Percentiles rank a stretch among this genome's conserved stretches.
These are phyloP conservation scores for Colletotrichum sp. DNA, from an alignment of 2,329 filamentous ascomycete species.

Conservation along the genomic window DNA sequence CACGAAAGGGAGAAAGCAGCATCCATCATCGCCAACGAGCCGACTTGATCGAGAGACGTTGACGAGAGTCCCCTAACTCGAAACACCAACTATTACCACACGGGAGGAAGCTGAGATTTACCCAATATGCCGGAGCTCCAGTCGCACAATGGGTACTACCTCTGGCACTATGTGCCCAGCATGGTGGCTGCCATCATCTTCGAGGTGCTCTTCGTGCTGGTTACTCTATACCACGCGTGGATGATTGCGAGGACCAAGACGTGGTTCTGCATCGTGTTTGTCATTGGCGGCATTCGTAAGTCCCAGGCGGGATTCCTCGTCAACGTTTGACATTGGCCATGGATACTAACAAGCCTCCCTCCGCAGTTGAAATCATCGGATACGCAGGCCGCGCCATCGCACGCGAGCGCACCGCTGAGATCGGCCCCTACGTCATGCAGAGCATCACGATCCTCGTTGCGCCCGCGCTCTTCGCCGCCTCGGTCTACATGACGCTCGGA, in stretches of 20 bases:
- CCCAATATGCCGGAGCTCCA: slow-evolving; percentile 33
- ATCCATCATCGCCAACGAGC: background rate
- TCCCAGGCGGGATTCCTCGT: background rate
- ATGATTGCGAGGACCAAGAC: slow-evolving; percentile 48
- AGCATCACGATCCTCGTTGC: slow-evolving; percentile 49
- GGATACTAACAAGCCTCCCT: background rate
- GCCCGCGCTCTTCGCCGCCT: slow-evolving; percentile 53
- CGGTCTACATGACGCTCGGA: slow-evolving; percentile 56
- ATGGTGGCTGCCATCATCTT: slow-evolving; percentile 49
- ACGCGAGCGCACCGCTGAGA: slow-evolving; percentile 31
- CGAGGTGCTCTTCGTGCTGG: slow-evolving; percentile 42
- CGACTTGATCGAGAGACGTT: background rate
- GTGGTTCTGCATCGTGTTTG: slow-evolving; percentile 57
- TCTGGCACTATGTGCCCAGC: slow-evolving; percentile 44
- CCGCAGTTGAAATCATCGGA: slow-evolving; percentile 49
- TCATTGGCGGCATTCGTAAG: slow-evolving; percentile 53
- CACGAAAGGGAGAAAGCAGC: background rate
- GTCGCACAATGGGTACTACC: slow-evolving; percentile 36
- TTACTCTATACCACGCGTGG: slow-evolving; percentile 43
- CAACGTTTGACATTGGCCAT: background rate
- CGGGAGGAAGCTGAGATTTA: background rate
- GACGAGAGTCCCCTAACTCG: background rate
- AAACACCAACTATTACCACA: background rate
- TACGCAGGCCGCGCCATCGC: slow-evolving; percentile 39
- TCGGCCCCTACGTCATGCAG: slow-evolving; percentile 47